Evolutionary conservation across 2,329 filamentous ascomycete genomes (phyloP).

Genomic region (Aaosphaeria pasadenensis): DNA sequence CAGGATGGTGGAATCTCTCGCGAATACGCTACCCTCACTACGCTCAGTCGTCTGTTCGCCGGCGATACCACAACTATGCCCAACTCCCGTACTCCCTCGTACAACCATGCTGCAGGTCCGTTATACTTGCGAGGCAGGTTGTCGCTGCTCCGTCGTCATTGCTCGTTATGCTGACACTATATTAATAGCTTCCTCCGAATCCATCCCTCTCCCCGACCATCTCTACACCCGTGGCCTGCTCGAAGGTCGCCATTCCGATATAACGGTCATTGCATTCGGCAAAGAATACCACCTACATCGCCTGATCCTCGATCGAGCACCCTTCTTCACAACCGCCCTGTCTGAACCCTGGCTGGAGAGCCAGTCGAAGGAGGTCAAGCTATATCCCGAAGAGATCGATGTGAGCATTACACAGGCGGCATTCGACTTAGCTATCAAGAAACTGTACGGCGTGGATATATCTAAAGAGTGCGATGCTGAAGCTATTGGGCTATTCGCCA

Average conservation of each 20-base stretch:
- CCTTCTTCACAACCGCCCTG: conserved; percentile 55
- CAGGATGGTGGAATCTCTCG: conserved; percentile 25
- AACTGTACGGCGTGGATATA: conserved; percentile 52
- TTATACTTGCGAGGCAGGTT: conserved; percentile 30
- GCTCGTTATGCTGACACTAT: conserved; percentile 10
- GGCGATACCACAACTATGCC: conserved; percentile 35
- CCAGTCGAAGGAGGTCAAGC: conserved; percentile 49
- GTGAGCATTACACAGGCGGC: conserved; percentile 50
- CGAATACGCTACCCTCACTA: conserved; percentile 42
- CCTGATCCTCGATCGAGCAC: conserved; percentile 53
- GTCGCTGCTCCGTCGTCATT: background rate
- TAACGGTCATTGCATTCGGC: conserved; percentile 52
- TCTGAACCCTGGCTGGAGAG: conserved; percentile 57
- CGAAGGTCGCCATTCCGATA: conserved; percentile 53
- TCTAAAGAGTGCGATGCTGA: conserved; percentile 50
- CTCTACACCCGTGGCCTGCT: conserved; percentile 52
- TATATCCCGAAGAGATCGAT: conserved; percentile 55
- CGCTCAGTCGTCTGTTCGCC: conserved; percentile 45
- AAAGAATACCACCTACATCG: conserved; percentile 53
- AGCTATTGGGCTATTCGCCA: conserved; percentile 55
- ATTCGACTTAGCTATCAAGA: conserved; percentile 55
- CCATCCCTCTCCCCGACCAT: conserved; percentile 48
- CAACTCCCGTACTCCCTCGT: conserved; percentile 41
- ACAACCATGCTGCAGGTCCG: conserved; percentile 36
- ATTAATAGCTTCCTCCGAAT: conserved; percentile 29